A percentile compares a stretch with the other conserved stretches of the same genome.
phyloP scores from a whole-genome alignment of 1,284 basidiomycete genomes.

The Rhizoctonia solani region DNA sequence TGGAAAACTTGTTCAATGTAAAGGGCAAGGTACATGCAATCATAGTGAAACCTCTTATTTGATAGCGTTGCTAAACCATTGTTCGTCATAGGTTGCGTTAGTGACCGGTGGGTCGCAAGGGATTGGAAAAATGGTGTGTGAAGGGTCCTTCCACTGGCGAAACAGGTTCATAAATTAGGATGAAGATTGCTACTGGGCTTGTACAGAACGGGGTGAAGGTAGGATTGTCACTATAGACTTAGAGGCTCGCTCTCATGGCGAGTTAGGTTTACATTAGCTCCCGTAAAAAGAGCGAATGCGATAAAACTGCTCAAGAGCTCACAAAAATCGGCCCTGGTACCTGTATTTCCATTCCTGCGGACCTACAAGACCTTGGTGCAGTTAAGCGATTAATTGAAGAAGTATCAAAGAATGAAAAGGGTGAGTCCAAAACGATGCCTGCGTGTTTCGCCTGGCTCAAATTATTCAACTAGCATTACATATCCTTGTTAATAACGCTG shows the following conservation, averaged over 20 bases:
- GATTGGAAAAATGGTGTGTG: slow-evolving; percentile 67
- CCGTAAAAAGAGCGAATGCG: slow-evolving; percentile 60
- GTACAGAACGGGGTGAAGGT: slow-evolving; percentile 68
- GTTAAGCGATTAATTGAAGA: slow-evolving; percentile 60
- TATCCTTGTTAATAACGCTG: slow-evolving; percentile 71
- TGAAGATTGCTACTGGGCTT: slow-evolving; percentile 67
- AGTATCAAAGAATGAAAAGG: slow-evolving; percentile 48
- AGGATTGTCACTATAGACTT: background rate
- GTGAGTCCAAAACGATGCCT: slow-evolving; percentile 51
- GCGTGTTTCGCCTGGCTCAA: background rate
- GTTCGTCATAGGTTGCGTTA: slow-evolving; percentile 53
- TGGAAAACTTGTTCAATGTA: slow-evolving; percentile 59
- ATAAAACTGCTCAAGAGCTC: slow-evolving; percentile 60
- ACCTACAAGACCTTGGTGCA: slow-evolving; percentile 63
- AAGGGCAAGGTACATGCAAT: slow-evolving; percentile 51
- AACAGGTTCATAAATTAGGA: background rate
- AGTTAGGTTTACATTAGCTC: slow-evolving; percentile 70
- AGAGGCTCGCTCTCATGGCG: background rate
- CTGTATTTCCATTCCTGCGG: slow-evolving; percentile 63
- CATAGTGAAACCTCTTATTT: too few relatives aligned
- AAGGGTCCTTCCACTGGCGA: too few relatives aligned
- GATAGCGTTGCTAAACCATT: background rate
- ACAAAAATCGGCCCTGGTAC: slow-evolving; percentile 58
- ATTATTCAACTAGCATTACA: slow-evolving; percentile 49
- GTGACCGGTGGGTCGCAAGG: slow-evolving; percentile 75